Evolutionary conservation across 179 eudicot genomes (phyloP), one percentile per base, ranked within the genome.

Genomic region (Carnegiea gigantea): DNA sequence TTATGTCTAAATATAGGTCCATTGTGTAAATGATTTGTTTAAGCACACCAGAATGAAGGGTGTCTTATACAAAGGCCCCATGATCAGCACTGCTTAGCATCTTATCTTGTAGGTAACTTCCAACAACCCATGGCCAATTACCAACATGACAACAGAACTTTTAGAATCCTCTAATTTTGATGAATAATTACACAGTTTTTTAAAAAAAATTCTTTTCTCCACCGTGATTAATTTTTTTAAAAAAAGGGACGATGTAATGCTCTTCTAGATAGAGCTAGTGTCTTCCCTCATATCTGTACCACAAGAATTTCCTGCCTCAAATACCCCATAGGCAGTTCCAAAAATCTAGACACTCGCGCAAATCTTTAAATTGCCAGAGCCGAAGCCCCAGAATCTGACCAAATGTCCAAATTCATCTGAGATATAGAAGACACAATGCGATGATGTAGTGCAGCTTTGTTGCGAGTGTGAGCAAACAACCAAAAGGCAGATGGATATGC

Each of bases 401-500:
- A 43, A 21, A 20, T 73, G 20, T 21, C 73, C 54, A 48, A 36
- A 9, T 54, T 36, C 30, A 10, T 83, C 62, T 73, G 23, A 62
- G 33, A 40, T 33, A 33, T 15, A 26, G n/a, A 65, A 7, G 15
- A 64, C 30, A 75, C 7, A 40, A 70, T 67, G 49, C 4, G 28
- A 74, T 53, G 18, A 75, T 28, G 14, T 26, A 17, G 26, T 3
- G 65, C 40, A 78, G 21, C 48, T n/a, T 65, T 30, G 18, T 5
- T 54, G 76, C n/a, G 15, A 72, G 43, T 57, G 44, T 38, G 70
- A 23, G 71, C 60, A n/a, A 74, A 2, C 2, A 24, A 74, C 60
- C 77, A 46, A 74, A 54, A 38, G 2, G 48, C 15, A 51, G 54
- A 78, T 60, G 81, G 68, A 23, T 2, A 82, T 44, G 40, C 40